Conservation (phyloP, 1,284 basidiomycete genomes). For the Austroboletus niveus region DNA sequence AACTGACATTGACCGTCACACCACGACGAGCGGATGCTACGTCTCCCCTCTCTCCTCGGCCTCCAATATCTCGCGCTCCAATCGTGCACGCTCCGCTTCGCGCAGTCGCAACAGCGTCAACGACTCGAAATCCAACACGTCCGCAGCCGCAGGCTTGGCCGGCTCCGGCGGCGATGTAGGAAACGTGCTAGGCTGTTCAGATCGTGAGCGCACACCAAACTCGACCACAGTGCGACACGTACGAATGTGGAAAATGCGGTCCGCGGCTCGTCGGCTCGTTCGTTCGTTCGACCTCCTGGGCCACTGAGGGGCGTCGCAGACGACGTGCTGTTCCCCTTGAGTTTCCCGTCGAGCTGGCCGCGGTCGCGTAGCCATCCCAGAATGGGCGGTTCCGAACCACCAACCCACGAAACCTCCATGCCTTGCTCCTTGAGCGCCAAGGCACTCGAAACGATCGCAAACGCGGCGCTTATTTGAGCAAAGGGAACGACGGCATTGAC, state of each 20-base stretch:
- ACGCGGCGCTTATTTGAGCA: slow-evolving; percentile 68
- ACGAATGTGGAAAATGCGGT: slow-evolving; percentile 33
- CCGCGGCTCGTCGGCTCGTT: slow-evolving; percentile 3
- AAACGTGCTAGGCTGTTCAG: slow-evolving; percentile 23
- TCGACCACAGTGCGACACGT: slow-evolving; percentile 2
- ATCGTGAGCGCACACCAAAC: background rate
- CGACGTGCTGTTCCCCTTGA: background rate
- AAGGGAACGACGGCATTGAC: slow-evolving; percentile 74
- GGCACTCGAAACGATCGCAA: slow-evolving; percentile 64
- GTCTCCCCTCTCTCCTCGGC: slow-evolving; percentile 46
- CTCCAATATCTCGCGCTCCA: slow-evolving; percentile 76
- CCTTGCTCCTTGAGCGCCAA: slow-evolving; percentile 34
- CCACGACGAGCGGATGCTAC: slow-evolving; percentile 4
- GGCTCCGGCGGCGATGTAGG: slow-evolving; percentile 23
- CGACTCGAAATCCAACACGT: slow-evolving; percentile 66
- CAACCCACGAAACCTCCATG: slow-evolving; percentile 65
- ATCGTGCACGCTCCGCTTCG: slow-evolving; percentile 72
- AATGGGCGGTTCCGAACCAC: slow-evolving; percentile 72
- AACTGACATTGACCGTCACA: slow-evolving; percentile 3
- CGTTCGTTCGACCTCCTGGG: background rate
- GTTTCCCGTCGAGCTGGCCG: slow-evolving; percentile 51
- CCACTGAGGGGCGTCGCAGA: background rate
- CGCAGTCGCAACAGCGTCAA: slow-evolving; percentile 79
- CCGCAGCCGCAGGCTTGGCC: slow-evolving; percentile 22
- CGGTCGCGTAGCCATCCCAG: slow-evolving; percentile 73